Evolutionary conservation across 2,329 filamentous ascomycete species (phyloP).

Genomic region (Pestalotiopsis fici): DNA sequence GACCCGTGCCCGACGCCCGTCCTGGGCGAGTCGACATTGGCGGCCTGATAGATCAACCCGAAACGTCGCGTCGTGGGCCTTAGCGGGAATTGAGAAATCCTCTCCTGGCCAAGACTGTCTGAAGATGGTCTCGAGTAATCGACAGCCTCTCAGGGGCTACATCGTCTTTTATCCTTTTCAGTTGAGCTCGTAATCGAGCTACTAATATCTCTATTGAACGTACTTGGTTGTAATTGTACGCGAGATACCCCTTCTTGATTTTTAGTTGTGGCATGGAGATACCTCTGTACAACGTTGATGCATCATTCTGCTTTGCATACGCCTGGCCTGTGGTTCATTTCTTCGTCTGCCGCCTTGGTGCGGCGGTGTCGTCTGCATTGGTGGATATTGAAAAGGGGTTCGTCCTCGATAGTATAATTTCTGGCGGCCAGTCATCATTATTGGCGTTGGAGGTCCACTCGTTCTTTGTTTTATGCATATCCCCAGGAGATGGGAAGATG

Average conservation of each 20-base stretch:
- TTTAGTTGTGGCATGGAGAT: constrained; percentile 28
- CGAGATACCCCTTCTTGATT: constrained; percentile 22
- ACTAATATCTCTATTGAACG: background rate
- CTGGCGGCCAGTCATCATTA: constrained; percentile 1
- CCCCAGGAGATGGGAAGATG: background rate
- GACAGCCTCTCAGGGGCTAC: background rate
- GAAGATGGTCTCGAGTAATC: background rate
- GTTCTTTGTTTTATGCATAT: background rate
- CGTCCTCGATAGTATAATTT: background rate
- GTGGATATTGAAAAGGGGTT: background rate
- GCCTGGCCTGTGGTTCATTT: background rate
- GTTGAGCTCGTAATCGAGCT: background rate
- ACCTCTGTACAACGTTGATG: constrained; percentile 32
- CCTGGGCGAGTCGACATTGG: constrained; percentile 60
- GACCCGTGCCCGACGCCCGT: constrained; percentile 32
- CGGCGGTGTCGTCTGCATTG: background rate
- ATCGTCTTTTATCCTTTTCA: background rate
- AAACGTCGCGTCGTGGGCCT: constrained; percentile 32
- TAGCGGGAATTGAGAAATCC: constrained; percentile 9
- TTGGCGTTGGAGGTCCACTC: constrained; percentile 5
- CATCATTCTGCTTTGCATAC: background rate
- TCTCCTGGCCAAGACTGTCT: constrained; percentile 9
- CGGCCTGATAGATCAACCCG: constrained; percentile 61
- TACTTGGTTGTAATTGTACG: constrained; percentile 22
- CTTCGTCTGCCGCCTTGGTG: background rate